Evolutionary conservation across 257 asterid genomes (phyloP).

Genomic region (Osmanthus fragrans): DNA sequence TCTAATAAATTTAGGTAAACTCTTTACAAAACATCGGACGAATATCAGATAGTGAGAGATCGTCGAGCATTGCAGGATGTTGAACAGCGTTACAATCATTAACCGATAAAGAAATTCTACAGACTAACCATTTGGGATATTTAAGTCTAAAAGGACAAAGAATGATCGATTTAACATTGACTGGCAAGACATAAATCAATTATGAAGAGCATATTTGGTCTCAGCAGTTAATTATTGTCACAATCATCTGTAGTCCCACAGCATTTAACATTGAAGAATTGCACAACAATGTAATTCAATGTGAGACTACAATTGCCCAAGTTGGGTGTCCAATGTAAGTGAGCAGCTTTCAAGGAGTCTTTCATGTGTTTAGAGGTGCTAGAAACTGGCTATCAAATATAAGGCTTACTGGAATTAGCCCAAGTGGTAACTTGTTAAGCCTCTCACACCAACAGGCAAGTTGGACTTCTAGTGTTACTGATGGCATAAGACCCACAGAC

Average conservation of each 20-base stretch:
- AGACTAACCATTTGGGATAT: not conserved
- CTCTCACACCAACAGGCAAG: slow-evolving; percentile 1
- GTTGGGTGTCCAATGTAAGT: not conserved
- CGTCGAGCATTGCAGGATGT: slow-evolving; percentile 4
- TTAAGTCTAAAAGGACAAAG: not conserved
- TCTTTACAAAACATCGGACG: not conserved
- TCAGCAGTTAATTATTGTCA: not conserved
- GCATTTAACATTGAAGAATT: not conserved
- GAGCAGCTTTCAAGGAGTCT: not conserved
- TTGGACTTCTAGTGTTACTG: not conserved
- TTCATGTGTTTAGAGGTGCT: not conserved
- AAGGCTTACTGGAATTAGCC: not conserved
- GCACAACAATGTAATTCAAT: not conserved
- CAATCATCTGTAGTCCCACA: not conserved
- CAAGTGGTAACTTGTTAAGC: not conserved
- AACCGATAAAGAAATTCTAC: not conserved
- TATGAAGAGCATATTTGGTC: not conserved
- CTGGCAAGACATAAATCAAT: not conserved
- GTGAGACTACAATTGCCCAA: not conserved
- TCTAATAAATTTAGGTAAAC: slow-evolving; percentile 18
- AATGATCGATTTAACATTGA: not conserved
- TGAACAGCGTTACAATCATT: not conserved
- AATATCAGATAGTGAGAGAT: not conserved
- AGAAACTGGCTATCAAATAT: not conserved
- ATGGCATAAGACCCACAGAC: not conserved